Evolutionary conservation across 768 basidiomycete genomes (phyloP).

Genomic region (Cyclocybe aegerita): DNA sequence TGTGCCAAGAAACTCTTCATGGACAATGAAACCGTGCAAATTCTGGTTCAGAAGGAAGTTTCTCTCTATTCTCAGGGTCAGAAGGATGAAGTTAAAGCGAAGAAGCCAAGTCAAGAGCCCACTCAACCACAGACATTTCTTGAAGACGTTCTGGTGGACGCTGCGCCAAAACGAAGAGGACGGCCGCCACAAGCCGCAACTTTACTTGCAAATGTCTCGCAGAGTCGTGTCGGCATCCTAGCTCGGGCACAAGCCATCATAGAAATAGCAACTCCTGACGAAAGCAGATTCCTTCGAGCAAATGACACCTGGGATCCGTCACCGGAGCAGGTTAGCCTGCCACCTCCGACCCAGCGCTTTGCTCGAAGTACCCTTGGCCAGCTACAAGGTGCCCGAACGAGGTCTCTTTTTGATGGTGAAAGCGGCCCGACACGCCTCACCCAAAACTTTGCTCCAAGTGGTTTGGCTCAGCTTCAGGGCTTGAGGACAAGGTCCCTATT

Average conservation of each 20-base stretch:
- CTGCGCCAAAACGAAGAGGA: conserved; percentile 43
- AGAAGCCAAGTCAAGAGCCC: conserved; percentile 13
- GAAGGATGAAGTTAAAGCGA: conserved; percentile 17
- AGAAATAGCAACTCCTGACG: conserved; percentile 13
- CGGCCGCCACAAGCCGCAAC: conserved; percentile 35
- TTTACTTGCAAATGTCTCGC: conserved; percentile 44
- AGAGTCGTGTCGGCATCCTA: conserved; percentile 45
- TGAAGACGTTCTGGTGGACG: conserved; percentile 50
- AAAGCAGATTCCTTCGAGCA: conserved; percentile 1
- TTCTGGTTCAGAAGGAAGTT: conserved; percentile 52
- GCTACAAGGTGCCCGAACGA: conserved; percentile 6
- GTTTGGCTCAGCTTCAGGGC: not conserved
- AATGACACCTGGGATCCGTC: not conserved
- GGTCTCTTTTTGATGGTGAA: not conserved
- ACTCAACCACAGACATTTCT: conserved; percentile 42
- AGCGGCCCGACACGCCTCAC: too few relatives aligned
- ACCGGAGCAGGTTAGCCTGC: not conserved
- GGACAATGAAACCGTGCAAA: conserved; percentile 51
- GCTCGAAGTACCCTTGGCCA: conserved; percentile 35
- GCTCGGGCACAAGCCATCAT: conserved; percentile 36
- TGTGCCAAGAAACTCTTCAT: conserved; percentile 66
- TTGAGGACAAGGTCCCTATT: not conserved
- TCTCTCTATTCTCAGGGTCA: conserved; percentile 14
- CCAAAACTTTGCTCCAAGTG: not conserved
- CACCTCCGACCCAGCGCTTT: conserved; percentile 37